Base-by-base conservation (phyloP, 192 early-diverging fungal species). In the Coemansia sp. region DNA sequence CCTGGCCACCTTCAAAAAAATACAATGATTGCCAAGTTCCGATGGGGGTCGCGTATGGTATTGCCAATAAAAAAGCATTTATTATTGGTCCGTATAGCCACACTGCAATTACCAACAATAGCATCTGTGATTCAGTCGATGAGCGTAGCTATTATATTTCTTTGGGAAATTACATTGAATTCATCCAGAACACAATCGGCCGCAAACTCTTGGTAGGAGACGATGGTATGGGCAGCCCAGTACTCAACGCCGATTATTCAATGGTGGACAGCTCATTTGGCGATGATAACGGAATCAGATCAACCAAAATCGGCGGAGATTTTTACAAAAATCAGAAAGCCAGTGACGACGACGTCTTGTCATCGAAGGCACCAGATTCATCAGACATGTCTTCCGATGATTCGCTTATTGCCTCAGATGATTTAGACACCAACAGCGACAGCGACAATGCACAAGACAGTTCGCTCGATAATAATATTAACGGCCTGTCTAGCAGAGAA, bases 51-150 rank as follows among this genome's bases (percentile, higher is more conserved):
- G 18, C 18, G 14, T 54, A 38, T 10, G 33, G 52, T 4, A 38
- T 38, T 21, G 6, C 6, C 19, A 9, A 24, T 19, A 32, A 23
- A 9, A 22, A 30, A 0, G 27, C 45, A 11, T 70, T 60, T 23
- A 43, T 47, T 10, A 45, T 60, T 22, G 68, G 68, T 4, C 14
- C 56, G 3, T 49, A 63, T 10, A 70, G 62, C 21, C 57, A 60
- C n/a, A 51, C 54, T 0, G 51, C 45, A 0, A 8, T 70, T 4
- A 22, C 55, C 22, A 12, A 33, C 18, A 28, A 43, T 4, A 32
- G 32, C 29, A 38, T 70, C 14, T 70, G 68, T 52, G 22, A 27
- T 27, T 23, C 40, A 19, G 12, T 24, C 4, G 2, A 40, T 10
- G 12, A 40, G 25, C 61, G 56, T 4, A 53, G 21, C 24, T 70